Percentiles rank a stretch among this genome's conserved stretches.
Conservation (phyloP, 2,329 filamentous ascomycete genomes). For the Colletotrichum cordylinicola region DNA sequence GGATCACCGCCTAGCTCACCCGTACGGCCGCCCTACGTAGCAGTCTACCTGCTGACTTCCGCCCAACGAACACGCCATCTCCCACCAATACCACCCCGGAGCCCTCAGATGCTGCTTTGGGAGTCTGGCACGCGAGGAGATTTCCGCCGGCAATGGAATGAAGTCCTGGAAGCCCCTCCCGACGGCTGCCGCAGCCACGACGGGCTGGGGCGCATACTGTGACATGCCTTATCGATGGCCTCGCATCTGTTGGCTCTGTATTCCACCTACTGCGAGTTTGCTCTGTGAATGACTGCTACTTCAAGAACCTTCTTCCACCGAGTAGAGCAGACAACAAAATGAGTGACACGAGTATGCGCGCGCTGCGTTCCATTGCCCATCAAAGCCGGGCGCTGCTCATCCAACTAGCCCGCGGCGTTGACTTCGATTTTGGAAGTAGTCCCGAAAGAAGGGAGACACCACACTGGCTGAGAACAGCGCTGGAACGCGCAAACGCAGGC, state of each 20-base stretch:
- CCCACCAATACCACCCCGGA: background rate
- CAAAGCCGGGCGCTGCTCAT: background rate
- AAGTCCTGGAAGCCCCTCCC: background rate
- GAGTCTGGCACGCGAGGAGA: background rate
- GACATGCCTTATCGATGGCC: background rate
- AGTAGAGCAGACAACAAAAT: background rate
- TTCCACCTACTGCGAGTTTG: background rate
- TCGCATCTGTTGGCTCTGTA: background rate
- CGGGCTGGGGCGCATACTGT: background rate
- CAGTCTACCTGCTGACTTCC: background rate
- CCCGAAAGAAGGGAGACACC: slow-evolving; percentile 2
- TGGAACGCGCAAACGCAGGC: background rate
- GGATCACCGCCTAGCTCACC: background rate
- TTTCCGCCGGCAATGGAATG: background rate
- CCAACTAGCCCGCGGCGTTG: background rate
- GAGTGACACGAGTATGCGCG: background rate
- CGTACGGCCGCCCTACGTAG: background rate
- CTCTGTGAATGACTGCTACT: background rate
- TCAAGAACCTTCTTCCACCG: background rate
- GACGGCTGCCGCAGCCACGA: background rate
- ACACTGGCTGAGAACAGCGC: background rate
- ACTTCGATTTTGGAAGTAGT: slow-evolving; percentile 5
- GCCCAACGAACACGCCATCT: slow-evolving; percentile 4
- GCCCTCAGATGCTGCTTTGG: background rate
- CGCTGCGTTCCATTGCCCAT: background rate